Base-by-base conservation (phyloP, 495 filamentous ascomycete species). In the Podospora pseudocomata region DNA sequence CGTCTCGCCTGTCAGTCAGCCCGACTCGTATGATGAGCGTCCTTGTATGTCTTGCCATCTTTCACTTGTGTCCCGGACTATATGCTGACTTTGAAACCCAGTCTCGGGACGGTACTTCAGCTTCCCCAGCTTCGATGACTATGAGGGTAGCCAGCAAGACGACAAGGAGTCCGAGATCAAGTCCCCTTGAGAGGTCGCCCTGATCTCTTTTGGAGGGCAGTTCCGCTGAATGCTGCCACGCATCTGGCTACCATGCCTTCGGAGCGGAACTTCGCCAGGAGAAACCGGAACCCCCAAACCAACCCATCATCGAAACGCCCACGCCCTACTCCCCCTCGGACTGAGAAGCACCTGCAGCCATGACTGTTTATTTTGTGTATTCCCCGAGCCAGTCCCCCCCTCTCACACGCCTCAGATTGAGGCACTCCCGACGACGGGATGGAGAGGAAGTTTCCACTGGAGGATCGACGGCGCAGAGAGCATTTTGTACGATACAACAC, bases 101-200 rank as follows among this genome's bases (percentile, higher is more conserved):
- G 80, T 72, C 27, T 78, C 78, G 9, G 81, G 74, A 15, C 79
- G 82, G 60, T 87, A 87, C 68, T 84, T 85, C 66, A 86, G 83
- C 78, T 87, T 87, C 73, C 85, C 85, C 19, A 86, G 82, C 76
- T 86, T 86, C 70, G 85, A 87, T 62, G 72, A 77, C 59, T 83
- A 82, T 75, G 80, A 81, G 53, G 76, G 73, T 16, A 76, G 73
- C 62, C 78, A 79, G 60, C 71, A 76, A 57, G 77, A 78, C 11
- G 70, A 76, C n/a, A 74, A 78, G 65, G 72, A 71, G 32, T 26
- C 54, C 18, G 70, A 72, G 4, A 57, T 66, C 30, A 78, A 78
- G 75, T 72, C 73, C 26, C 73, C 74, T 55, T 77, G 72, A 76
- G 54, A 63, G 64, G 59, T n/a, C 34, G 27, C 20, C 58, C 56